phyloP scores from a whole-genome alignment of 345 rosid genomes.

The Moricandia moricandioides region DNA sequence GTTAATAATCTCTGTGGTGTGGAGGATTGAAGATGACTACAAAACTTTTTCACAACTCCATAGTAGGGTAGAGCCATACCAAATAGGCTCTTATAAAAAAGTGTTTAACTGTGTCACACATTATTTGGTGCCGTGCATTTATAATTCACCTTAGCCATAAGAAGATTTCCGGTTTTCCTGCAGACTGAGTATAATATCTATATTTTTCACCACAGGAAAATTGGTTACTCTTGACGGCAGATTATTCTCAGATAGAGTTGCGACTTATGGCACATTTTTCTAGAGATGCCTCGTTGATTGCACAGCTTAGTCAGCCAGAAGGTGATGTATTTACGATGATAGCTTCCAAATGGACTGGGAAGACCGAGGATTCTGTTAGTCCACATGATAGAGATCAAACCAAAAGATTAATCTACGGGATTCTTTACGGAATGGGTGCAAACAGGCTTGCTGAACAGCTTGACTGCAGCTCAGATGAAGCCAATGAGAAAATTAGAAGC shows the following conservation, averaged over 20 bases:
- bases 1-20: no score
- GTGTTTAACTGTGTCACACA: no score
- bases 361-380: conserved; percentile 55
- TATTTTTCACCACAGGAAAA: conserved; percentile 55
- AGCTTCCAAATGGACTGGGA: conserved; percentile 86
- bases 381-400: conserved; percentile 79
- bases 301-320: conserved; percentile 68
- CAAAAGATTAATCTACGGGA: conserved; percentile 89
- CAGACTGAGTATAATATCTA: background rate
- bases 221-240: conserved; percentile 86
- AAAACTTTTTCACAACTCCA: no score
- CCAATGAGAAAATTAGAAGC: conserved; percentile 73
- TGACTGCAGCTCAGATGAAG: conserved; percentile 77
- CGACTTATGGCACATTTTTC: conserved; percentile 96
- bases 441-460: conserved; percentile 85
- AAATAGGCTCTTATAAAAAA: no score
- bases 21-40: no score
- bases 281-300: conserved; percentile 67
- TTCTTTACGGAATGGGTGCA: conserved; percentile 99
- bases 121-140: no score
- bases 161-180: no score
- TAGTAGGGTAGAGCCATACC: no score
- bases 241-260: conserved; percentile 96
- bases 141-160: no score
- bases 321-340: conserved; percentile 93